Conservation (phyloP, 495 filamentous ascomycete genomes). For the Glarea lozoyensis region DNA sequence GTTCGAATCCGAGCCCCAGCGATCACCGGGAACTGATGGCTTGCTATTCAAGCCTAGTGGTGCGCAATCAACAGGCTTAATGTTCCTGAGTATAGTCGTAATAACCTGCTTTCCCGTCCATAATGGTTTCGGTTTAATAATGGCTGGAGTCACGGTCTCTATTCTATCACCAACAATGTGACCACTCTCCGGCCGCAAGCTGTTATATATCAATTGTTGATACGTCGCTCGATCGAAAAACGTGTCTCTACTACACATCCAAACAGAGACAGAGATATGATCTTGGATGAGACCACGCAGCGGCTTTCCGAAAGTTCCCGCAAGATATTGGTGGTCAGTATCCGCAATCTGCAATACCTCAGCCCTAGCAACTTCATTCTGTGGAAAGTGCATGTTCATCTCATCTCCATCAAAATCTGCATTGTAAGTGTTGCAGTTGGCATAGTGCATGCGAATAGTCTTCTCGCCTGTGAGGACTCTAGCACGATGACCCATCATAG, state of each 20-base stretch:
- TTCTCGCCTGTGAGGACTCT: slow-evolving; percentile 88
- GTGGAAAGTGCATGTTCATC: slow-evolving; percentile 99
- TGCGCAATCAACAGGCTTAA: slow-evolving; percentile 62
- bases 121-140: slow-evolving; percentile 68
- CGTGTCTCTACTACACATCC: slow-evolving; percentile 85
- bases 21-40: slow-evolving; percentile 63
- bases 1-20: slow-evolving; percentile 52
- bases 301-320: slow-evolving; percentile 87
- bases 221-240: slow-evolving; percentile 86
- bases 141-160: slow-evolving; percentile 65
- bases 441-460: slow-evolving; percentile 99
- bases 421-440: slow-evolving; percentile 99
- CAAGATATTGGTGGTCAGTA: slow-evolving; percentile 95
- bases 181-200: slow-evolving; percentile 78
- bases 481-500: slow-evolving; percentile 96
- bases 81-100: slow-evolving; percentile 88
- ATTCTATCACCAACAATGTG: slow-evolving; percentile 67
- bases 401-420: slow-evolving; percentile 99
- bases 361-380: slow-evolving; percentile 87
- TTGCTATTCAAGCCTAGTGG: slow-evolving; percentile 74
- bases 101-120: slow-evolving; percentile 99
- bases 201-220: slow-evolving; percentile 84
- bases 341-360: slow-evolving; percentile 90
- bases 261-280: slow-evolving; percentile 90
- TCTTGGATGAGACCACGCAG: slow-evolving; percentile 97